phyloP scores from a whole-genome alignment of 768 basidiomycete genomes.

The Serpula lacrymans region DNA sequence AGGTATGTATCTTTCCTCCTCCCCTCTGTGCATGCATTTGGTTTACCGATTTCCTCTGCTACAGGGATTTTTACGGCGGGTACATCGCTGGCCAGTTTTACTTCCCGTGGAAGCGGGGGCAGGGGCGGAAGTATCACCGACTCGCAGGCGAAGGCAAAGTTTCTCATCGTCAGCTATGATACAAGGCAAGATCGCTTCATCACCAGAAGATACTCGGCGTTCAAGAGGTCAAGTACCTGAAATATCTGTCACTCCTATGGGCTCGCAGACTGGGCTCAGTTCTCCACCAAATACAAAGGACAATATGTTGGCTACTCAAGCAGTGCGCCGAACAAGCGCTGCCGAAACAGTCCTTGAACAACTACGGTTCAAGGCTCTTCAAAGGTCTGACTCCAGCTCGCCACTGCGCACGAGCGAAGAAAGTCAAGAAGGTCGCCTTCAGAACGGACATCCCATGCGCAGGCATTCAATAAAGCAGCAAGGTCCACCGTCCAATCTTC shows the following conservation, averaged over 20 bases:
- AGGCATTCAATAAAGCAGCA: slow-evolving; percentile 19
- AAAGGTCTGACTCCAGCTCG: slow-evolving; percentile 33
- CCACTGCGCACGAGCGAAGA: slow-evolving; percentile 17
- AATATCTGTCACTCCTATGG: slow-evolving; percentile 14
- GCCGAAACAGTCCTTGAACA: slow-evolving; percentile 71
- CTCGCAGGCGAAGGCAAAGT: slow-evolving; percentile 24
- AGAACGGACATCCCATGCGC: slow-evolving; percentile 22
- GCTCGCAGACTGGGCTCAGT: slow-evolving; percentile 17
- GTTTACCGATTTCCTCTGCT: background rate
- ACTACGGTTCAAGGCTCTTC: slow-evolving; percentile 54
- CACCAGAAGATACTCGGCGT: slow-evolving; percentile 11
- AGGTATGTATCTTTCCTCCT: slow-evolving; percentile 43
- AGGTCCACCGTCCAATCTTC: too few relatives aligned
- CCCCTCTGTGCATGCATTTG: background rate
- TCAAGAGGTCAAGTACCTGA: slow-evolving; percentile 21
- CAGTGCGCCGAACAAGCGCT: slow-evolving; percentile 53
- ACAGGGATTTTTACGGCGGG: slow-evolving; percentile 86
- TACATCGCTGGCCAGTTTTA: slow-evolving; percentile 90
- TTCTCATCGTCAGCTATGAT: slow-evolving; percentile 17
- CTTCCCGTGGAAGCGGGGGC: slow-evolving; percentile 37
- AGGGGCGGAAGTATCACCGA: slow-evolving; percentile 25
- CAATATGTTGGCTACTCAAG: slow-evolving; percentile 14
- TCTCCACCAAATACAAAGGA: slow-evolving; percentile 33
- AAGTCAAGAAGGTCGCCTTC: slow-evolving; percentile 13
- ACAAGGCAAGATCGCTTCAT: slow-evolving; percentile 9